Base-by-base conservation (phyloP, 352 stramenopile species). In the Phytophthora europaea region DNA sequence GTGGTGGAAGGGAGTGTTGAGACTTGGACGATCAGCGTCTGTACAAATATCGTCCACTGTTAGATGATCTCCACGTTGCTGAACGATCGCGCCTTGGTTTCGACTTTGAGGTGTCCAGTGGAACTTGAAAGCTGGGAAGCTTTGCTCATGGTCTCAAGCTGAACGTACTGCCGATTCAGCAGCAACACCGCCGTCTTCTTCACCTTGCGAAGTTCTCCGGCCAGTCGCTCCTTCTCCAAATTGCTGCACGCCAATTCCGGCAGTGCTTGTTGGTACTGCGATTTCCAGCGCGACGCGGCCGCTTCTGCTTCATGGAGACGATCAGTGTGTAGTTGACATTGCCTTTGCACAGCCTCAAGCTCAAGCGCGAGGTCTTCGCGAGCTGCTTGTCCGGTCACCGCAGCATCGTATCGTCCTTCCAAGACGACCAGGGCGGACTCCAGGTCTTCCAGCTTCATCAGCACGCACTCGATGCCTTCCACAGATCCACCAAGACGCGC, bases 361-460 rank as follows among this genome's bases (percentile, higher is more conserved):
- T 58, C 22, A 28, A 51, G 18, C 22, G 36, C 31, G 15, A 67
- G 26, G 6, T 70, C 67, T 56, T 74, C 36, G 38, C 48, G 7
- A 31, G 26, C 20, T 13, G n/a, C 45, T 70, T 56, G 43, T 26
- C 43, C 26, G 22, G n/a, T 61, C 33, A 62, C 45, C 60, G 7
- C 53, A 56, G 8, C 36, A 10, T 62, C 36, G 15, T 43, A 34
- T 26, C 66, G 64, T 22, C 45, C 43, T 26, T 61, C 20, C 15
- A 71, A 57, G 45, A 20, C 50, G 22, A 47, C 15, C n/a, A 78
- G n/a, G 0, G 48, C 54, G 18, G 58, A 50, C 40, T 81, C 52
- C 6, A 76, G 20, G 64, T 81, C 75, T 73, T 79, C 71, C 10
- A 74, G 28, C 20, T 38, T 66, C 75, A 81, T 81, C n/a, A 67